Percentiles rank a stretch among this genome's conserved stretches.
Conservation (phyloP, 495 filamentous ascomycete species). For the Penicillium arizonense region DNA sequence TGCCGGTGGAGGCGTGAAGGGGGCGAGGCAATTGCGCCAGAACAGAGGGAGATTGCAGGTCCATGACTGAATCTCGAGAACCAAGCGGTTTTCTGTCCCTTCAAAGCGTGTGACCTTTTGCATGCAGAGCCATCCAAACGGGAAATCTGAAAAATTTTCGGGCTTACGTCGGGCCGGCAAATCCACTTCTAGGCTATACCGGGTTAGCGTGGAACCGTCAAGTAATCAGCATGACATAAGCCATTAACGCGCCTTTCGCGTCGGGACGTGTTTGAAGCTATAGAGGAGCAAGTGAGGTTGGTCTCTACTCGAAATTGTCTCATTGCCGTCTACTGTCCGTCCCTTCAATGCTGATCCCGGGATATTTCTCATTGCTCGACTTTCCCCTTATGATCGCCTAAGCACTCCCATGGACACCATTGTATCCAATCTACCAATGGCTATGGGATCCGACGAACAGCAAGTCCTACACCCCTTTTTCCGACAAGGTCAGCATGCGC, state of each 20-base stretch:
- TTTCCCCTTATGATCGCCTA: slow-evolving; percentile 1
- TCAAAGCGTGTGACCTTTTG: slow-evolving; percentile 17
- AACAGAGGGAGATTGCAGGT: slow-evolving; percentile 49
- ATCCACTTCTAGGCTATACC: slow-evolving; percentile 8
- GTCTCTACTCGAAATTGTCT: neutral
- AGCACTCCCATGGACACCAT: slow-evolving; percentile 20
- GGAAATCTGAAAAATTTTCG: slow-evolving; percentile 47
- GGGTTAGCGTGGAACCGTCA: slow-evolving; percentile 10
- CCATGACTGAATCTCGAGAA: slow-evolving; percentile 31
- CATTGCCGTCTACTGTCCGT: neutral
- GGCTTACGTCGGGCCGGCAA: slow-evolving; percentile 30
- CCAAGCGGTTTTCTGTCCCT: slow-evolving; percentile 18
- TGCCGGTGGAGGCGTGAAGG: slow-evolving; percentile 56
- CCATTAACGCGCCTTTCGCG: slow-evolving; percentile 25
- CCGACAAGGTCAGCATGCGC: slow-evolving; percentile 29
- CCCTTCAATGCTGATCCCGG: neutral
- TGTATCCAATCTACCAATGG: slow-evolving; percentile 30
- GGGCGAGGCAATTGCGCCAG: slow-evolving; percentile 66
- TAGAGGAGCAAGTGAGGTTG: neutral
- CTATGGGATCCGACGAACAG: slow-evolving; percentile 42
- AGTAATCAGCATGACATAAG: slow-evolving; percentile 20
- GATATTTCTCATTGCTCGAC: neutral
- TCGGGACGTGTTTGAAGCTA: slow-evolving; percentile 22
- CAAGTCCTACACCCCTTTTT: slow-evolving; percentile 45
- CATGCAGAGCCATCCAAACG: slow-evolving; percentile 26